Conservation (phyloP, 2,329 filamentous ascomycete genomes). For the Diaporthe amygdali region DNA sequence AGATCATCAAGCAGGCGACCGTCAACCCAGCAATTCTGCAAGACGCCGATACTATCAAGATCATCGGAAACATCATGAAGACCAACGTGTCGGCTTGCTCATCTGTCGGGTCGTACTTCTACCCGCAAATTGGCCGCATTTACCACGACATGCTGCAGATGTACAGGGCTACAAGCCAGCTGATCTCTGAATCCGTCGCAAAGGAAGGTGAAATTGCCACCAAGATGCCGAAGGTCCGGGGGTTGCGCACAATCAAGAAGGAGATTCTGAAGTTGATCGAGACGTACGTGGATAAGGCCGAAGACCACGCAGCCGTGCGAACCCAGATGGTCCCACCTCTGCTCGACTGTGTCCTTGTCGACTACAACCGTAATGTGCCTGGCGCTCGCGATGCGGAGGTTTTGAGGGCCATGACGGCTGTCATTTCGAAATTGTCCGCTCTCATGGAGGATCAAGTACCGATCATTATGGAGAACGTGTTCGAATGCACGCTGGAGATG, state of each 20-base stretch:
- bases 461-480: conserved; percentile 97
- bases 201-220: conserved; percentile 90
- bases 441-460: conserved; percentile 99
- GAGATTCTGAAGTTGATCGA: conserved; percentile 98
- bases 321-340: conserved; percentile 95
- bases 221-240: conserved; percentile 96
- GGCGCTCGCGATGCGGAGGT: conserved; percentile 97
- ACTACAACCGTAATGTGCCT: conserved; percentile 96
- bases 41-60: conserved; percentile 94
- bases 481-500: conserved; percentile 98
- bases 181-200: conserved; percentile 92
- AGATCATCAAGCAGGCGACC: conserved; percentile 88
- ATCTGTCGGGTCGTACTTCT: conserved; percentile 96
- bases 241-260: conserved; percentile 97
- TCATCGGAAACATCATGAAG: conserved; percentile 99
- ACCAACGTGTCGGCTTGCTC: conserved; percentile 98
- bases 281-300: conserved; percentile 96
- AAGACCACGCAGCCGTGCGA: conserved; percentile 92
- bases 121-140: conserved; percentile 95
- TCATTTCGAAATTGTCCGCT: conserved; percentile 91
- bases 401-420: conserved; percentile 94
- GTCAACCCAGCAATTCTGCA: conserved; percentile 86
- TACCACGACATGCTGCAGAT: conserved; percentile 99
- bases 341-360: conserved; percentile 88
- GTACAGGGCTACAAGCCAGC: conserved; percentile 95